Percentiles rank a stretch among this genome's conserved stretches.
Conservation (phyloP, 2,329 filamentous ascomycete genomes). For the Ceratocystis diversiconidia region DNA sequence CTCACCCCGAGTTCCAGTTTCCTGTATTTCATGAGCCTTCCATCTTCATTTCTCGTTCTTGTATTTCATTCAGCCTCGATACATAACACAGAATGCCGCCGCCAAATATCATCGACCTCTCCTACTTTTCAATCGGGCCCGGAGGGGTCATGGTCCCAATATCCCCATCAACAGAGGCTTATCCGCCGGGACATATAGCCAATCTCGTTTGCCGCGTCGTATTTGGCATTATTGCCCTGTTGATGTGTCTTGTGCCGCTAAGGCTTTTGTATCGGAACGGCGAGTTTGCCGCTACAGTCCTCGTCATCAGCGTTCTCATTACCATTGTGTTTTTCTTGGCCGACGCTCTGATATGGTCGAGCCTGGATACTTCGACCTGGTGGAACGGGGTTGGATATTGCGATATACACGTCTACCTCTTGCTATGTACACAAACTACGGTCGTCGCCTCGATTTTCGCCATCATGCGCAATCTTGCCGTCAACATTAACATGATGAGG, state of each 20-base stretch:
- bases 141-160: not conserved
- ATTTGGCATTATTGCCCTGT: slow-evolving; percentile 32
- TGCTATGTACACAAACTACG: slow-evolving; percentile 33
- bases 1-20: not conserved
- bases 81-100: slow-evolving; percentile 15
- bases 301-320: slow-evolving; percentile 33
- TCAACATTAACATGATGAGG: slow-evolving; percentile 34
- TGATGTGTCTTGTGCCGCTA: slow-evolving; percentile 38
- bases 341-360: slow-evolving; percentile 40
- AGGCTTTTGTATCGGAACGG: slow-evolving; percentile 37
- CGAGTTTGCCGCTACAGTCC: slow-evolving; percentile 39
- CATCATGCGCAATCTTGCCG: slow-evolving; percentile 40
- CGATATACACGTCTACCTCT: slow-evolving; percentile 36
- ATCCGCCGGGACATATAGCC: slow-evolving; percentile 22
- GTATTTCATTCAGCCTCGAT: not conserved
- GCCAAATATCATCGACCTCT: slow-evolving; percentile 15
- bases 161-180: slow-evolving; percentile 21
- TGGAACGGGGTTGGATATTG: slow-evolving; percentile 40
- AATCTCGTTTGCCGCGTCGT: slow-evolving; percentile 38
- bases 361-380: slow-evolving; percentile 37
- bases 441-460: slow-evolving; percentile 39
- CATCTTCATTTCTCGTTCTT: not conserved
- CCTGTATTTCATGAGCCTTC: not conserved
- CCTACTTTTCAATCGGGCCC: slow-evolving; percentile 2
- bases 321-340: slow-evolving; percentile 36